Percentiles rank a stretch among this genome's conserved stretches.
phyloP scores from a whole-genome alignment of 768 basidiomycete species.

The Boletus sp. region DNA sequence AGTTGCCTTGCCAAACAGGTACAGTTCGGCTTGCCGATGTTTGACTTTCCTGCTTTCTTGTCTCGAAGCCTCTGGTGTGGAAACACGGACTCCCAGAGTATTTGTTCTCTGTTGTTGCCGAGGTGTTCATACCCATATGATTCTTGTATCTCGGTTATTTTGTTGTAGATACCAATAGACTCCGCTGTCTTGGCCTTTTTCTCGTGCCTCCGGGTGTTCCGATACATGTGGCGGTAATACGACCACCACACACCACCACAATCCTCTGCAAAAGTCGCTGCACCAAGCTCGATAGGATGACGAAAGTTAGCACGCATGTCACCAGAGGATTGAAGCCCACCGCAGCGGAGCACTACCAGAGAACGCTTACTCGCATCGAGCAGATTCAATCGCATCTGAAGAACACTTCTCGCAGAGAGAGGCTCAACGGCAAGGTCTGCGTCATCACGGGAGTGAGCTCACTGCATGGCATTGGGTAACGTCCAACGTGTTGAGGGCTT shows the following conservation, averaged over 20 bases:
- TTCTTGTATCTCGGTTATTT: constrained; percentile 9
- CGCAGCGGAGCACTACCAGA: constrained; percentile 52
- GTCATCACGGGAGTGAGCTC: constrained; percentile 88
- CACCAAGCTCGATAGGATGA: constrained; percentile 11
- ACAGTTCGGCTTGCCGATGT: constrained; percentile 1
- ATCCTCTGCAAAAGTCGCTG: not conserved
- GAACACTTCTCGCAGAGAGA: constrained; percentile 46
- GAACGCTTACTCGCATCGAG: constrained; percentile 62
- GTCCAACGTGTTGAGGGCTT: constrained; percentile 5
- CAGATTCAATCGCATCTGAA: constrained; percentile 68
- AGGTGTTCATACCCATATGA: constrained; percentile 3
- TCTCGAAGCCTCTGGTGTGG: constrained; percentile 8
- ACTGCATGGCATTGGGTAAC: constrained; percentile 82
- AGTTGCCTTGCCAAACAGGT: not conserved
- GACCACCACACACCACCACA: not conserved
- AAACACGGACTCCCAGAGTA: constrained; percentile 10
- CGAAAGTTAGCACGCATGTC: constrained; percentile 9
- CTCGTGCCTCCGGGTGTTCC: not conserved
- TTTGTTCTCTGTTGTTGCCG: constrained; percentile 2
- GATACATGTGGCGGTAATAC: not conserved
- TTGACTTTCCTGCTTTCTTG: constrained; percentile 5
- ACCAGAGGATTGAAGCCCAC: constrained; percentile 12
- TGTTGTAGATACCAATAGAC: constrained; percentile 12
- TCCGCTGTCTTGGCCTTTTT: not conserved
- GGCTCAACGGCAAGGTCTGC: constrained; percentile 76